A percentile compares a stretch with the other conserved stretches of the same genome.
phyloP scores from a whole-genome alignment of 768 basidiomycete genomes.

The Mycena olivaceomarginata region DNA sequence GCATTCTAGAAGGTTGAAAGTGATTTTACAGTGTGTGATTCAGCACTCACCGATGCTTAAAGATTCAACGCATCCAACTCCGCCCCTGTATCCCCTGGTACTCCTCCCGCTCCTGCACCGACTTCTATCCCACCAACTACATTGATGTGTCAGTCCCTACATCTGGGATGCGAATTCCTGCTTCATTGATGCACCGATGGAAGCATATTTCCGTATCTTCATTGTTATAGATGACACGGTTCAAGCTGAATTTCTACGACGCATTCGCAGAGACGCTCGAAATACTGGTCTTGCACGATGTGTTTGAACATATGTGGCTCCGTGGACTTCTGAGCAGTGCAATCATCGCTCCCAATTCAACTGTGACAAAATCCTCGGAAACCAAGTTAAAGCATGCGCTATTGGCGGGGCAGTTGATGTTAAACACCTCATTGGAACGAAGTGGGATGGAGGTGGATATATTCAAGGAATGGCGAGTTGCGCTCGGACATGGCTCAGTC shows the following conservation, averaged over 20 bases:
- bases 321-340: conserved; percentile 10
- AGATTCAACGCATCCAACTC: conserved; percentile 7
- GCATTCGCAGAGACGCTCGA: neutral
- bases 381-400: neutral
- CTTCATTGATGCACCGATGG: conserved; percentile 12
- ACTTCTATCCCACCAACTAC: neutral
- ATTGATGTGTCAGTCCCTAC: neutral
- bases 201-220: conserved; percentile 7
- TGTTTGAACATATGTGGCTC: conserved; percentile 17
- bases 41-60: neutral
- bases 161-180: conserved; percentile 1
- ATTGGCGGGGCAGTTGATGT: conserved; percentile 14
- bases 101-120: neutral
- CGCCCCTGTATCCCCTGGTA: neutral
- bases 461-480: conserved; percentile 12
- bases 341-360: neutral
- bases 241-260: neutral
- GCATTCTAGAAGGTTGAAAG: neutral
- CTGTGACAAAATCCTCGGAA: neutral
- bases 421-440: neutral
- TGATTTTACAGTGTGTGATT: neutral
- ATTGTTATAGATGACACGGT: neutral
- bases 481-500: conserved; percentile 27
- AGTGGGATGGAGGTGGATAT: conserved; percentile 6
- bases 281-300: conserved; percentile 1